Percentiles rank a stretch among this genome's conserved stretches.
phyloP scores from a whole-genome alignment of 2,329 filamentous ascomycete species.

The Colletotrichum orchidophilum region DNA sequence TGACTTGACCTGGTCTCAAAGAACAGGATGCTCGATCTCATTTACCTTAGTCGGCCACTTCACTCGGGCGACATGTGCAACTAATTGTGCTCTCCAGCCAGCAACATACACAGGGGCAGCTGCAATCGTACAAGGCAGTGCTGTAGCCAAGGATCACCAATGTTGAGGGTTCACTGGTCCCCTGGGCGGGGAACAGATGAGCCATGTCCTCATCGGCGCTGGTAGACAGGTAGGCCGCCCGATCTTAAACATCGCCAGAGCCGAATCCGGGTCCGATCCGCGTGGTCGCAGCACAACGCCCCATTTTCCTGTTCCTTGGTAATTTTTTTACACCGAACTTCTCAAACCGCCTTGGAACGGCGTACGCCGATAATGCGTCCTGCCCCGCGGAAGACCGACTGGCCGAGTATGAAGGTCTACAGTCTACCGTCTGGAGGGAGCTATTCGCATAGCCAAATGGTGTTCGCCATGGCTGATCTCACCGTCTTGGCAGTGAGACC shows the following conservation, averaged over 20 bases:
- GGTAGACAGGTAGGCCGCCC: neutral
- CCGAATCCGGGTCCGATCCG: neutral
- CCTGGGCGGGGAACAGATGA: neutral
- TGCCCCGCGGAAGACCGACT: neutral
- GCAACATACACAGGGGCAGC: too few species aligned
- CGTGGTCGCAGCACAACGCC: neutral
- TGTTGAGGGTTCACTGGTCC: neutral
- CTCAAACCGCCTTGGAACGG: neutral
- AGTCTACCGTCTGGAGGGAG: neutral
- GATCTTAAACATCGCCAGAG: neutral
- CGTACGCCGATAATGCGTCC: neutral
- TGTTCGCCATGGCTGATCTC: slow-evolving; percentile 12
- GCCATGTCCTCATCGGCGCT: neutral
- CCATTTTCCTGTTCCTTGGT: neutral
- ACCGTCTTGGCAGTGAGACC: slow-evolving; percentile 20
- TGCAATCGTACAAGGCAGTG: neutral
- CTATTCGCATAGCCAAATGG: too few species aligned
- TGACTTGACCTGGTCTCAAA: neutral
- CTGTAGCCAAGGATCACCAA: neutral
- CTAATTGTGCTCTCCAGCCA: neutral
- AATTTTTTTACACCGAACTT: neutral
- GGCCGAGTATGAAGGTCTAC: neutral
- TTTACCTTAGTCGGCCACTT: neutral
- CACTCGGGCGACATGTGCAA: neutral
- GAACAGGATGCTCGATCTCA: neutral